Percentiles rank a stretch among this genome's conserved stretches.
Conservation (phyloP, 1,139 yeast species). For the Taphrina wiesneri region DNA sequence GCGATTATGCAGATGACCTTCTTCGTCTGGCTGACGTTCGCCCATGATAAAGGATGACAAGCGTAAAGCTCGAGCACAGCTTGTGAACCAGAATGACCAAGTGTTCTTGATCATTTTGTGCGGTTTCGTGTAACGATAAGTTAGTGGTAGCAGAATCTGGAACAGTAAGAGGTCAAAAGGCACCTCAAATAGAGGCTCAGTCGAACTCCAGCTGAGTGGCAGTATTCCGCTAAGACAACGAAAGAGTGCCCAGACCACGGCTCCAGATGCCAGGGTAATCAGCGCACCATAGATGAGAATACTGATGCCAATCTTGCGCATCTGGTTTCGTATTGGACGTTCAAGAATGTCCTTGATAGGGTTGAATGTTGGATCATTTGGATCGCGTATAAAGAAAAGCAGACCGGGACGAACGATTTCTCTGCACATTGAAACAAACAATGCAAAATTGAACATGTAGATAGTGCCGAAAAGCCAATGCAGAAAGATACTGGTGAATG, state of each 20-base stretch:
- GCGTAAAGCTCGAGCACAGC: slow-evolving; percentile 60
- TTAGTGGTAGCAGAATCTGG: slow-evolving; percentile 41
- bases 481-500: slow-evolving; percentile 42
- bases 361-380: slow-evolving; percentile 88
- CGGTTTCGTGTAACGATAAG: slow-evolving; percentile 35
- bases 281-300: slow-evolving; percentile 74
- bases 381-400: slow-evolving; percentile 83
- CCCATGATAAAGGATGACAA: slow-evolving; percentile 78
- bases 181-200: slow-evolving; percentile 40
- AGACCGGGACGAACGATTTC: slow-evolving; percentile 83
- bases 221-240: slow-evolving; percentile 46
- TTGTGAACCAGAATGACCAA: slow-evolving; percentile 66
- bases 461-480: slow-evolving; percentile 80
- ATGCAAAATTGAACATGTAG: slow-evolving; percentile 85
- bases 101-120: slow-evolving; percentile 44
- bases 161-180: slow-evolving; percentile 45
- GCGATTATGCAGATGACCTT: slow-evolving; percentile 58
- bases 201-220: slow-evolving; percentile 41
- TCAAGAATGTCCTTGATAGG: slow-evolving; percentile 86
- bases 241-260: slow-evolving; percentile 59
- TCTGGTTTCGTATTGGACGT: slow-evolving; percentile 68
- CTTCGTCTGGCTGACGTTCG: slow-evolving; percentile 66
- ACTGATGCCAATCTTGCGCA: slow-evolving; percentile 72
- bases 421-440: slow-evolving; percentile 82
- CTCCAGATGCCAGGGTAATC: slow-evolving; percentile 73